phyloP scores from a whole-genome alignment of 1,139 yeast species.

The Geotrichum bryndzae region DNA sequence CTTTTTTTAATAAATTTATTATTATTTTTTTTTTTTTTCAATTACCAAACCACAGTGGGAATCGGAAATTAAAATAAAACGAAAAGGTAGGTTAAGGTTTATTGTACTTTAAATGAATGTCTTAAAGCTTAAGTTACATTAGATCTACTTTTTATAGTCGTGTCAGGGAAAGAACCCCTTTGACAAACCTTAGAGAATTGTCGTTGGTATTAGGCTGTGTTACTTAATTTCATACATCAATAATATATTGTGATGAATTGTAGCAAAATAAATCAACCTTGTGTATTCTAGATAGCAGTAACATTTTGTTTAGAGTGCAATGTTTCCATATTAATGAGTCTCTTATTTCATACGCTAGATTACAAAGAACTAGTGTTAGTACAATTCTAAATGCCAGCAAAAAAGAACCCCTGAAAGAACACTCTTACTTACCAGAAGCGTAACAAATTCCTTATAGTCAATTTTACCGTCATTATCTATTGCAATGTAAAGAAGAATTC shows the following conservation, averaged over 20 bases:
- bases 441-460: conserved; percentile 91
- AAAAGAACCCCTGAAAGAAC: not conserved
- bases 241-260: not conserved
- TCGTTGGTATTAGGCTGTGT: not conserved
- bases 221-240: not conserved
- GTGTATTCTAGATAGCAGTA: not conserved
- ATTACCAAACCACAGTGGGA: not conserved
- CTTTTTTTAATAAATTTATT: too few relatives aligned
- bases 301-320: not conserved
- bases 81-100: not conserved
- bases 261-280: not conserved
- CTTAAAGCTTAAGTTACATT: not conserved
- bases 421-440: conserved; percentile 26
- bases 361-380: not conserved
- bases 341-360: not conserved
- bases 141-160: too few relatives aligned
- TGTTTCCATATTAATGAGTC: not conserved
- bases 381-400: not conserved
- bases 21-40: too few relatives aligned
- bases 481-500: not conserved
- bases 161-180: too few relatives aligned
- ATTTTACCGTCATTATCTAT: conserved; percentile 67
- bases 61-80: not conserved
- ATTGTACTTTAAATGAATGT: not conserved
- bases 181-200: too few relatives aligned